Evolutionary conservation across 805 yeast species (phyloP).

Genomic region (Pichia nakasei): DNA sequence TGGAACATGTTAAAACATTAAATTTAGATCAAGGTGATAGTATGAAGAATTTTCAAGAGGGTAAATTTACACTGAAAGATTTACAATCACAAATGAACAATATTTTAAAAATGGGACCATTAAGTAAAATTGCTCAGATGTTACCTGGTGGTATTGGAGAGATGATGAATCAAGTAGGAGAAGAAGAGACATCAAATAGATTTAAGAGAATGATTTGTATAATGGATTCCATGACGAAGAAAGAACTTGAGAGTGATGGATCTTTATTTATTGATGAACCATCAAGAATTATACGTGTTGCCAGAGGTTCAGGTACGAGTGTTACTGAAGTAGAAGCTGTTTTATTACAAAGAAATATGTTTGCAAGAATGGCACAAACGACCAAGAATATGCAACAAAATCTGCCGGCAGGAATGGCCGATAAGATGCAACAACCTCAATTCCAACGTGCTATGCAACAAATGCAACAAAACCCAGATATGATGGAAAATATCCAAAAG

Average conservation of each 20-base stretch:
- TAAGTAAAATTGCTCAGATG: slow-evolving; percentile 90
- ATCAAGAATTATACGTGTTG: slow-evolving; percentile 78
- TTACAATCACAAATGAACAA: slow-evolving; percentile 92
- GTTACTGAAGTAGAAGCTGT: slow-evolving; percentile 92
- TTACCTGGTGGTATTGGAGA: slow-evolving; percentile 84
- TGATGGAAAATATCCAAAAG: slow-evolving; percentile 65
- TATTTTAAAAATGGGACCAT: slow-evolving; percentile 93
- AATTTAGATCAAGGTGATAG: slow-evolving; percentile 85
- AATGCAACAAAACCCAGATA: slow-evolving; percentile 60
- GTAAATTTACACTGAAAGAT: slow-evolving; percentile 86
- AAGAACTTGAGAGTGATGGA: slow-evolving; percentile 89
- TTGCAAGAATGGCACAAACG: slow-evolving; percentile 85
- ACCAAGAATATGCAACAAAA: slow-evolving; percentile 46
- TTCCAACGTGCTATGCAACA: slow-evolving; percentile 45
- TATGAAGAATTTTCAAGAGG: slow-evolving; percentile 87
- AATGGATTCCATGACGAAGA: slow-evolving; percentile 91
- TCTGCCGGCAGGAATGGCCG: slow-evolving; percentile 35
- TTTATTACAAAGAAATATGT: slow-evolving; percentile 81
- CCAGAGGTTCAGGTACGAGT: slow-evolving; percentile 89
- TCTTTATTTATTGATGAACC: slow-evolving; percentile 72
- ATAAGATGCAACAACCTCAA: slow-evolving; percentile 24
- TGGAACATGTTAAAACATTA: slow-evolving; percentile 87
- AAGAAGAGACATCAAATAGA: slow-evolving; percentile 79
- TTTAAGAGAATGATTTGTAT: slow-evolving; percentile 84
- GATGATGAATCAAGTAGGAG: slow-evolving; percentile 80